A percentile compares a stretch with the other conserved stretches of the same genome.
Evolutionary conservation across 2,329 filamentous ascomycete genomes (phyloP).

Genomic region (Monosporascus cannonballus): DNA sequence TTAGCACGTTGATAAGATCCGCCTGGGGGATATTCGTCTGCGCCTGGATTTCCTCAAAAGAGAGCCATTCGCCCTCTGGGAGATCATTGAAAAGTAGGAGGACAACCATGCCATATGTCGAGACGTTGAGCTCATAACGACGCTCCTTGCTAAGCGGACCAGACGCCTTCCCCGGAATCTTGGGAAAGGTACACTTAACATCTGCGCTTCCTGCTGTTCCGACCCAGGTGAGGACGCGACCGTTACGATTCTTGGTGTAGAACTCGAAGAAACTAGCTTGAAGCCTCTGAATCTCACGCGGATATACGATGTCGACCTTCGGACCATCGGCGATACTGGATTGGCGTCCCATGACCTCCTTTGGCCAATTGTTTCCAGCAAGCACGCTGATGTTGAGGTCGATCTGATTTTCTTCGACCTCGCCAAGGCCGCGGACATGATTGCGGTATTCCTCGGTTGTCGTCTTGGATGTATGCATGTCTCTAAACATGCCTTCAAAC

Average conservation of each 20-base stretch:
- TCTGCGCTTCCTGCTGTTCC: slow-evolving; percentile 71
- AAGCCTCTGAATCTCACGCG: slow-evolving; percentile 64
- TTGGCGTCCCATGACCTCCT: slow-evolving; percentile 71
- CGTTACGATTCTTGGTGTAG: slow-evolving; percentile 82
- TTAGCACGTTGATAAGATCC: slow-evolving; percentile 72
- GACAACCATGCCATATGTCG: slow-evolving; percentile 88
- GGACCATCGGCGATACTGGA: slow-evolving; percentile 42
- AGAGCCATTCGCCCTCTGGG: slow-evolving; percentile 40
- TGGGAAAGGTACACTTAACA: slow-evolving; percentile 71
- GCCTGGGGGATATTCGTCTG: slow-evolving; percentile 69
- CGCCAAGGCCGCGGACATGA: slow-evolving; percentile 50
- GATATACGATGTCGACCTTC: slow-evolving; percentile 60
- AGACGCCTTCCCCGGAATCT: slow-evolving; percentile 63
- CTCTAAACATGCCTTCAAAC: slow-evolving; percentile 96
- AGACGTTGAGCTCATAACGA: slow-evolving; percentile 84
- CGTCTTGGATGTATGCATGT: slow-evolving; percentile 84
- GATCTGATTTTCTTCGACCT: slow-evolving; percentile 53
- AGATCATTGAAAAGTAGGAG: slow-evolving; percentile 85
- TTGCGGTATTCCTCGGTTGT: slow-evolving; percentile 71
- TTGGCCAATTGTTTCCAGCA: slow-evolving; percentile 91
- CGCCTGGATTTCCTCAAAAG: slow-evolving; percentile 74
- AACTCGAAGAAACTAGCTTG: slow-evolving; percentile 84
- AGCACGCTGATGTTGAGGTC: slow-evolving; percentile 82
- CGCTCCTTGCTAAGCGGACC: slow-evolving; percentile 55
- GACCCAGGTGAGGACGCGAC: slow-evolving; percentile 81